A percentile compares a stretch with the other conserved stretches of the same genome.
These are phyloP conservation scores for Phtheirospermum japonicum DNA, from an alignment of 257 asterid genomes.

Conservation along the genomic window DNA sequence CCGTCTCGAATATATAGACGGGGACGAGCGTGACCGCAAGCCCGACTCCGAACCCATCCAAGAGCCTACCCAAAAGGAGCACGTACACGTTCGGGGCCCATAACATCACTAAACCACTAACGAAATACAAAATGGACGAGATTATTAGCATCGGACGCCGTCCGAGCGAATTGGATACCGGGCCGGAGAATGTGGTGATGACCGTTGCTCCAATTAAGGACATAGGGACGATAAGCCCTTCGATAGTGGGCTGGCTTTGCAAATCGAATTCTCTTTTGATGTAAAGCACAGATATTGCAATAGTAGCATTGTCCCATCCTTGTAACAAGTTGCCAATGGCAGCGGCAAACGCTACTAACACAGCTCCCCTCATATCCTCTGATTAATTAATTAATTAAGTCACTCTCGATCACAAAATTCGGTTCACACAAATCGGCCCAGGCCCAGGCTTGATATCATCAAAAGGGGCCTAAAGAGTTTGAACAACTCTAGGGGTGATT, in stretches of 20 bases:
- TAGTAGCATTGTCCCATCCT: conserved; percentile 99
- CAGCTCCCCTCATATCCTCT: conserved; percentile 71
- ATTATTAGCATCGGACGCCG: conserved; percentile 93
- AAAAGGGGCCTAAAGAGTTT: conserved; percentile 24
- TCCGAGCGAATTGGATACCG: conserved; percentile 74
- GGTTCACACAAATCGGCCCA: conserved; percentile 17
- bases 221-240: conserved; percentile 89
- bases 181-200: conserved; percentile 85
- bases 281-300: conserved; percentile 94
- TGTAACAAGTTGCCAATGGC: conserved; percentile 90
- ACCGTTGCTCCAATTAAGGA: conserved; percentile 90
- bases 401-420: not conserved
- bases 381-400: conserved; percentile 11
- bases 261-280: conserved; percentile 79
- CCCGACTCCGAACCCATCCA: conserved; percentile 94
- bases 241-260: conserved; percentile 73
- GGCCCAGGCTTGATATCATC: conserved; percentile 16
- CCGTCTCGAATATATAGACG: conserved; percentile 89
- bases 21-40: conserved; percentile 93
- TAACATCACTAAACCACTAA: conserved; percentile 80
- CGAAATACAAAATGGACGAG: conserved; percentile 71
- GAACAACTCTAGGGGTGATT: too few species aligned
- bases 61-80: conserved; percentile 78
- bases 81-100: conserved; percentile 92
- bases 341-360: conserved; percentile 76